Base-by-base conservation (phyloP, 257 asterid species). In the Mentha longifolia region DNA sequence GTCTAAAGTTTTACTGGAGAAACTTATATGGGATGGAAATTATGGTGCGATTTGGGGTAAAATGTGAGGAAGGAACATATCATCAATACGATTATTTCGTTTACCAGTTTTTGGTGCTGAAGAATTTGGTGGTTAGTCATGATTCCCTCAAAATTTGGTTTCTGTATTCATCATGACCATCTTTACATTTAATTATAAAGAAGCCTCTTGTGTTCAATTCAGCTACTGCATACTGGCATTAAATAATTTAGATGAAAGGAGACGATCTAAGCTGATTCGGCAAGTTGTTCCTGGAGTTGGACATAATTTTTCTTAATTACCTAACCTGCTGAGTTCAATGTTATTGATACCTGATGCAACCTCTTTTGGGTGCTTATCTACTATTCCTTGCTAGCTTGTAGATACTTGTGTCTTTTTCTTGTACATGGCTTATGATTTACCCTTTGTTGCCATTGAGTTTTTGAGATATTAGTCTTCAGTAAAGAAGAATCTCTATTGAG, bases 311-410 rank as follows among this genome's bases (percentile, higher is more conserved):
- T 28, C 50, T 65, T 13, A 33, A 20, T 50, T 71, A 65, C 31
- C 11, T 33, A 50, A 41, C 52, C 25, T 60, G 14, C 55, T 10
- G 37, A 67, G 22, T 14, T 17, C 33, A 16, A 22, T 61, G 43
- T 50, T 28, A 45, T 65, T 58, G 49, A 5, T 37, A 19, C 61
- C 61, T 58, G 9, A 3, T 58, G 55, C 10, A 41, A 76, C 28
- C 52, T 3, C 58, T 33, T 5, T 49, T 42, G 37, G 28, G n/a
- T 33, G 14, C 57, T 30, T 54, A 31, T 60, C n/a, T 16, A 41
- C 22, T 28, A 25, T 50, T 57, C 59, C 57, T 16, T 71, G 66
- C 69, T 77, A 57, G 76, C 66, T 65, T 65, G 22, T 22, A 28
- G 60, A n/a, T 45, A 9, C 16, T 9, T 17, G 5, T 57, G 35